Evolutionary conservation across 2,329 filamentous ascomycete genomes (phyloP).

Genomic region (Diaporthe sp.): DNA sequence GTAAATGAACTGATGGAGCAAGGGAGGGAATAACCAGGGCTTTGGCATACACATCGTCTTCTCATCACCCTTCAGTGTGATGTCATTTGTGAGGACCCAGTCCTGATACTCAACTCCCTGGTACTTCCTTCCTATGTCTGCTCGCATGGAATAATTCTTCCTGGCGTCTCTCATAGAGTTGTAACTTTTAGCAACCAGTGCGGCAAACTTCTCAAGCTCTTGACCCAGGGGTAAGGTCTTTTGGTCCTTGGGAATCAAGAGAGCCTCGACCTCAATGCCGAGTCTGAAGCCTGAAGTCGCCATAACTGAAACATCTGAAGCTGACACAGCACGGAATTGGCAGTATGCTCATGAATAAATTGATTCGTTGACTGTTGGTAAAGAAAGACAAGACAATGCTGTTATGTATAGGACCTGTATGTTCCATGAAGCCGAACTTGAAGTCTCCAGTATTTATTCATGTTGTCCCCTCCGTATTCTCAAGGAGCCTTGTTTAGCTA

Average conservation of each 20-base stretch:
- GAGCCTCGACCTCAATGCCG: not conserved
- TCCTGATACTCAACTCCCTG: conserved; percentile 11
- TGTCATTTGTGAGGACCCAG: conserved; percentile 6
- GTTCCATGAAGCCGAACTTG: not conserved
- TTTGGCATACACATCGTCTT: not conserved
- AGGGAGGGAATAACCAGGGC: not conserved
- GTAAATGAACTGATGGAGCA: not conserved
- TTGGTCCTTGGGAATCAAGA: not conserved
- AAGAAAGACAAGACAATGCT: not conserved
- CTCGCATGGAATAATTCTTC: conserved; percentile 6
- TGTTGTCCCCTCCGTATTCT: not conserved
- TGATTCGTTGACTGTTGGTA: not conserved
- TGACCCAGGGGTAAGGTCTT: not conserved
- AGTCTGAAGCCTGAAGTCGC: conserved; percentile 2
- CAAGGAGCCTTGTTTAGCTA: not conserved
- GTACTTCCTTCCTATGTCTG: not conserved
- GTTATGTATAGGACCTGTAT: not conserved
- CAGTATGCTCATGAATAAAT: not conserved
- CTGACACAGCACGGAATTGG: not conserved
- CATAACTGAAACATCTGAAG: not conserved
- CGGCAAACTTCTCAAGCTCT: not conserved
- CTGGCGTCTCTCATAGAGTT: conserved; percentile 3
- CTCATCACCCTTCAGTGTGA: conserved; percentile 8
- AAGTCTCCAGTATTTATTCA: not conserved
- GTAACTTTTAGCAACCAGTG: not conserved